phyloP scores from a whole-genome alignment of 2,329 filamentous ascomycete genomes.

The Capronia americana region DNA sequence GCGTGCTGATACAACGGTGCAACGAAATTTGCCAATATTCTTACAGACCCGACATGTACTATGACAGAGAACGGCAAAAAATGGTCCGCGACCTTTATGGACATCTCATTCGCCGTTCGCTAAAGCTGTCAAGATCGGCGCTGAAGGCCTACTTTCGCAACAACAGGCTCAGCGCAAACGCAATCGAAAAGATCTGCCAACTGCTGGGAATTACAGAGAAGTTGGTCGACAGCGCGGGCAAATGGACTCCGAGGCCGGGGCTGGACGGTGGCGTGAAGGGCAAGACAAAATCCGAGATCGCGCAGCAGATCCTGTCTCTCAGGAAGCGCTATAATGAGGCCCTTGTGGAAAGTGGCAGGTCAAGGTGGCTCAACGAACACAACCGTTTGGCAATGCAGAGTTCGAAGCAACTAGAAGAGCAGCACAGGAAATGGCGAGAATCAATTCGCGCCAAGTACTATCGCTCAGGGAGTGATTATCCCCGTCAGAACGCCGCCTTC shows the following conservation, averaged over 20 bases:
- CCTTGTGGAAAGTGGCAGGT: neutral
- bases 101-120: constrained; percentile 31
- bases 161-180: constrained; percentile 12
- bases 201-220: constrained; percentile 21
- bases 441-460: neutral
- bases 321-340: constrained; percentile 12
- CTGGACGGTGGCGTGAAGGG: constrained; percentile 26
- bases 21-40: constrained; percentile 6
- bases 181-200: constrained; percentile 23
- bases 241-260: constrained; percentile 28
- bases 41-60: constrained; percentile 1
- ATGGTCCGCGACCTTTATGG: constrained; percentile 35
- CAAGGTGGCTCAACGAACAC: constrained; percentile 17
- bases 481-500: neutral
- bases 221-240: constrained; percentile 14
- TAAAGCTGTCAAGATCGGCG: constrained; percentile 27
- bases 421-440: constrained; percentile 10
- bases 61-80: constrained; percentile 16
- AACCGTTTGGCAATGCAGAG: constrained; percentile 16
- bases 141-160: constrained; percentile 27
- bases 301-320: constrained; percentile 23
- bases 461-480: neutral
- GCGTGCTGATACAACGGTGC: constrained; percentile 20
- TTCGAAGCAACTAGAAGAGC: neutral
- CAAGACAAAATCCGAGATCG: constrained; percentile 28